Percentiles rank a stretch among this genome's conserved stretches.
Conservation (phyloP, 164 flowering plant genomes). For the Tetrastigma voinierianum region DNA sequence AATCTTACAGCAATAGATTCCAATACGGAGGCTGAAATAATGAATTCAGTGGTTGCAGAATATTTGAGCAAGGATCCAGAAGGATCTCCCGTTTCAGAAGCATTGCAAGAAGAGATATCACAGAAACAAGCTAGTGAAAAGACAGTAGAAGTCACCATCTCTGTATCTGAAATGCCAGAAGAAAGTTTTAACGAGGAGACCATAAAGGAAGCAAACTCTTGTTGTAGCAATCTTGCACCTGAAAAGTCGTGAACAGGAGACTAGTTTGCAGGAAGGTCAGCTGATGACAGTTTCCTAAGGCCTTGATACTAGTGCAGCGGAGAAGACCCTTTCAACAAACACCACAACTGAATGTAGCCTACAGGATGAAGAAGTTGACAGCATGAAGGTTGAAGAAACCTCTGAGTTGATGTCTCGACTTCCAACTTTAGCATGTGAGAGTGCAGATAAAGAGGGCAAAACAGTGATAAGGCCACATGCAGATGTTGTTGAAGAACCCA, state of each 20-base stretch:
- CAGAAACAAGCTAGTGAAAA: background rate
- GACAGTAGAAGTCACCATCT: slow-evolving; percentile 1
- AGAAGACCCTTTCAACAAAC: background rate
- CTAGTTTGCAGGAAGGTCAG: too few relatives aligned
- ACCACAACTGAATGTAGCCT: slow-evolving; percentile 7
- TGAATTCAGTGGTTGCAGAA: slow-evolving; percentile 4
- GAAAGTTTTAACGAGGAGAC: slow-evolving; percentile 5
- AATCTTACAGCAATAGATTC: slow-evolving; percentile 1
- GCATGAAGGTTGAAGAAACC: slow-evolving; percentile 11
- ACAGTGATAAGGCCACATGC: slow-evolving; percentile 6
- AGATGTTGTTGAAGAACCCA: slow-evolving; percentile 4
- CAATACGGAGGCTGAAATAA: slow-evolving; percentile 9
- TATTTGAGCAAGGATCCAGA: slow-evolving; percentile 5
- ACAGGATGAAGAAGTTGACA: slow-evolving; percentile 4
- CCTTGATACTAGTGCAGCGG: background rate
- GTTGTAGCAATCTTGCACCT: slow-evolving; percentile 1
- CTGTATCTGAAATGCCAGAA: slow-evolving; percentile 4
- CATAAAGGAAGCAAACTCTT: slow-evolving; percentile 8
- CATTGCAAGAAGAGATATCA: slow-evolving; percentile 1
- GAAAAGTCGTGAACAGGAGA: background rate
- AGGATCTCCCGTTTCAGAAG: slow-evolving; percentile 3
- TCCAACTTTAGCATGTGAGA: slow-evolving; percentile 14
- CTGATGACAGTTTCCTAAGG: background rate
- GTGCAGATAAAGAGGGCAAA: slow-evolving; percentile 3
- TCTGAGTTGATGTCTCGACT: slow-evolving; percentile 2